Evolutionary conservation across 2,329 filamentous ascomycete genomes (phyloP), one percentile per base, ranked within the genome.

Genomic region (Fusarium graminum): DNA sequence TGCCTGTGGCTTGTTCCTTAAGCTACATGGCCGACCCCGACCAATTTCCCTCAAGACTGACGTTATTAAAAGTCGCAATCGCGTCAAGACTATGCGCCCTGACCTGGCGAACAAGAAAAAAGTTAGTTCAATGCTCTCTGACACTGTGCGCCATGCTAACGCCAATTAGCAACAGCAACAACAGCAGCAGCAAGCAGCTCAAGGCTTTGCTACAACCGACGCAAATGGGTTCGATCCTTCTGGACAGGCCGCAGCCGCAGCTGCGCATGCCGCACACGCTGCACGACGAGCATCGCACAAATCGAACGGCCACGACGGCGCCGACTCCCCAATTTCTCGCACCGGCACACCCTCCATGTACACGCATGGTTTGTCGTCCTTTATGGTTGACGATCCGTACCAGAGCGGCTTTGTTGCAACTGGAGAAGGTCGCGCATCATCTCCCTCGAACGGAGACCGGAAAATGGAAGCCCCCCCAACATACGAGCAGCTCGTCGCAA

Each of bases 31-130:
- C 67, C 91, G 94, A 26, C 89, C 95, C 62, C 90, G 95, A 56
- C 95, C 95, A 71, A 97, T 97, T 78, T 97, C 92, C 72, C 86
- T 99, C 73, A 99, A 99, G 85, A 98, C 95, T 46, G 95, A 99
- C 83, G 94, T 98, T 71, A 99, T 99, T 83, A 99, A 99, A 85
- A 97, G 94, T 83, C 93, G 95, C 74, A 99, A 99, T 81, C 90
- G 95, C 68, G 94, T 98, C 72, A 98, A 98, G 85, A 95, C 93
- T 28, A 87, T 88, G 79, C 86, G 87, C 52, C 88, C 91, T 10
- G 92, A 94, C 73, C 87, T 92, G 65, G 88, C 90, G 44, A 91
- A 92, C 74, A 94, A 90, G 79, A 89, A 93, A 80, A 97, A 96
- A 89, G 92, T 93, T 81, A 74, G 49, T 28, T 4, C 42, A 26